Conservation (phyloP, 1,284 basidiomycete genomes). For the Inonotus obliquus region DNA sequence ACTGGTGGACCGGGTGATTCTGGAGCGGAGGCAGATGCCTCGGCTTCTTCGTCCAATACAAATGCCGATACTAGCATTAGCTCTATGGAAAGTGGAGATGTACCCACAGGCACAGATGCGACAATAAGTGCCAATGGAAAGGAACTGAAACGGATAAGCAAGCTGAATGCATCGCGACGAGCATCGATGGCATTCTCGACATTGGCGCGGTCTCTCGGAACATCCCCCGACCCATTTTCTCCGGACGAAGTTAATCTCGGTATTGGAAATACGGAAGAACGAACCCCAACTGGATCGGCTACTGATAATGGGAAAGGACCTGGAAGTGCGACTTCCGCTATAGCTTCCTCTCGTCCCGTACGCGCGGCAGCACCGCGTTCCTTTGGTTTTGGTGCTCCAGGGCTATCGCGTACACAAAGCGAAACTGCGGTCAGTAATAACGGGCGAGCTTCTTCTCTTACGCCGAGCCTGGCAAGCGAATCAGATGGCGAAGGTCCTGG, state of each 20-base stretch:
- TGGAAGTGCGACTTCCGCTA: neutral
- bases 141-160: slow-evolving; percentile 15
- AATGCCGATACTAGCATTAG: slow-evolving; percentile 1
- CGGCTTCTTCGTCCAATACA: neutral
- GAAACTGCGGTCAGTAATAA: neutral
- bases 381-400: neutral
- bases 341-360: slow-evolving; percentile 7
- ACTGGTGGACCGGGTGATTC: slow-evolving; percentile 12
- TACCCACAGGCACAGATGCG: neutral
- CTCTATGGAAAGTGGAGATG: neutral
- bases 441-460: neutral
- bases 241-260: slow-evolving; percentile 28
- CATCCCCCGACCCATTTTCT: slow-evolving; percentile 20
- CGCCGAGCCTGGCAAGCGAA: neutral
- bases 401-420: neutral
- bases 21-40: neutral
- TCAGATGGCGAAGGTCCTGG: slow-evolving; percentile 6
- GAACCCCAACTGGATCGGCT: neutral
- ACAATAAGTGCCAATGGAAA: neutral
- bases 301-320: neutral
- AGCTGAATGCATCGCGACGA: slow-evolving; percentile 42
- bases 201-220: slow-evolving; percentile 36
- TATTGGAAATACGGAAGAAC: neutral
- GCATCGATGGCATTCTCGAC: slow-evolving; percentile 54
- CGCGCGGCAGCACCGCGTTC: slow-evolving; percentile 13